phyloP scores from a whole-genome alignment of 164 flowering plant genomes.

The Warburgia ugandensis region DNA sequence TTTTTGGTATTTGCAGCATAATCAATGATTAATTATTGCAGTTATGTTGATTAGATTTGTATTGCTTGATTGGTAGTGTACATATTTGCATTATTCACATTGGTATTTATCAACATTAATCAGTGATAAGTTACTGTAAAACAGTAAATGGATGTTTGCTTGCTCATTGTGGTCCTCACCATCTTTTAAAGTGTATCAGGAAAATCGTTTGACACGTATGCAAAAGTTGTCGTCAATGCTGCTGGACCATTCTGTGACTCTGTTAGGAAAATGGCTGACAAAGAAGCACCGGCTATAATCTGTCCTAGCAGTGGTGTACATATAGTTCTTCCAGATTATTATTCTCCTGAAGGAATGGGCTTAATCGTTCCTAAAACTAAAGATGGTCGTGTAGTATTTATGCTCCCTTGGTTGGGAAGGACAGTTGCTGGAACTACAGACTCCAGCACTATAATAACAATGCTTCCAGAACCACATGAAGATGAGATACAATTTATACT shows the following conservation, averaged over 20 bases:
- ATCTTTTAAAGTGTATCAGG: constrained; percentile 45
- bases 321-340: constrained; percentile 93
- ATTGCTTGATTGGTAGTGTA: no score
- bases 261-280: constrained; percentile 74
- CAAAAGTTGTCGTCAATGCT: constrained; percentile 92
- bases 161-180: constrained; percentile 17
- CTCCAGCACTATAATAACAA: constrained; percentile 73
- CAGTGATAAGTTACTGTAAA: no score
- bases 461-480: constrained; percentile 96
- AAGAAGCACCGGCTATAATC: constrained; percentile 68
- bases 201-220: constrained; percentile 80
- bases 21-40: no score
- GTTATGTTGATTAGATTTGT: no score
- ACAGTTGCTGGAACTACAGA: constrained; percentile 96
- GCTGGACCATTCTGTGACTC: constrained; percentile 98
- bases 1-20: no score
- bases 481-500: constrained; percentile 93
- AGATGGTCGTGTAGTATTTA: constrained; percentile 97
- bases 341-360: constrained; percentile 99
- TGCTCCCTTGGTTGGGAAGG: constrained; percentile 99
- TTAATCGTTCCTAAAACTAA: constrained; percentile 98
- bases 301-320: constrained; percentile 98
- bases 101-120: no score
- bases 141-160: no score
- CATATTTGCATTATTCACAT: no score